Evolutionary conservation across 495 filamentous ascomycete species (phyloP).

Genomic region (Achaetomiella virescens): DNA sequence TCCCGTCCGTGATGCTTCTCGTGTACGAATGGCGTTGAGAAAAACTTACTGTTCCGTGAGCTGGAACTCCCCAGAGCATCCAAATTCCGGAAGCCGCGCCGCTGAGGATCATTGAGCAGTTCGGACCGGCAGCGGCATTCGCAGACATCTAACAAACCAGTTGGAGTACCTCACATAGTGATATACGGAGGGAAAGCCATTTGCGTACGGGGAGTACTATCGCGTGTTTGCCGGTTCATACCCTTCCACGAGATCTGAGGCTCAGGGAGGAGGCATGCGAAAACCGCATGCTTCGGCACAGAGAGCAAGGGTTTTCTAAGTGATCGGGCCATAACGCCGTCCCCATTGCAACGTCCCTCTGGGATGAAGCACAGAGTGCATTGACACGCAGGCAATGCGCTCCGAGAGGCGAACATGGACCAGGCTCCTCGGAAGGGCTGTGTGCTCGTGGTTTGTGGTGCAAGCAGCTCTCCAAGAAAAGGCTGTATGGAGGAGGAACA

Average conservation of each 20-base stretch:
- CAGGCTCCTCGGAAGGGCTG: background rate
- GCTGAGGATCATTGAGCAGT: background rate
- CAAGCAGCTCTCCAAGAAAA: background rate
- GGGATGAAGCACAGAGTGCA: conserved; percentile 19
- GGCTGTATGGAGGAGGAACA: conserved; percentile 13
- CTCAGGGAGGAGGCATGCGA: too few relatives aligned
- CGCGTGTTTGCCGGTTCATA: too few relatives aligned
- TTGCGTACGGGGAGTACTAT: too few relatives aligned
- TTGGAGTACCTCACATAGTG: too few relatives aligned
- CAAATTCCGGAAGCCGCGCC: too few relatives aligned
- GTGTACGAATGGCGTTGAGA: too few relatives aligned
- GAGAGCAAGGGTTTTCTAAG: background rate
- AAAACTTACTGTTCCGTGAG: background rate
- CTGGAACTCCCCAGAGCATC: background rate
- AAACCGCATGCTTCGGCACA: background rate
- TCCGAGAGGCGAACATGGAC: conserved; percentile 6
- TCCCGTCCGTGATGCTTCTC: too few relatives aligned
- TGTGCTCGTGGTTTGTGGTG: background rate
- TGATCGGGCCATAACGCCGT: background rate
- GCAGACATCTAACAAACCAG: too few relatives aligned
- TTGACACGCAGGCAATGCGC: conserved; percentile 24
- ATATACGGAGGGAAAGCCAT: too few relatives aligned
- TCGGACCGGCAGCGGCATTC: background rate
- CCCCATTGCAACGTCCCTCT: background rate
- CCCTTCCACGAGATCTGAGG: too few relatives aligned